Percentiles rank a stretch among this genome's conserved stretches.
Evolutionary conservation across 345 rosid genomes (phyloP).

Genomic region (Cardiospermum halicacabum): DNA sequence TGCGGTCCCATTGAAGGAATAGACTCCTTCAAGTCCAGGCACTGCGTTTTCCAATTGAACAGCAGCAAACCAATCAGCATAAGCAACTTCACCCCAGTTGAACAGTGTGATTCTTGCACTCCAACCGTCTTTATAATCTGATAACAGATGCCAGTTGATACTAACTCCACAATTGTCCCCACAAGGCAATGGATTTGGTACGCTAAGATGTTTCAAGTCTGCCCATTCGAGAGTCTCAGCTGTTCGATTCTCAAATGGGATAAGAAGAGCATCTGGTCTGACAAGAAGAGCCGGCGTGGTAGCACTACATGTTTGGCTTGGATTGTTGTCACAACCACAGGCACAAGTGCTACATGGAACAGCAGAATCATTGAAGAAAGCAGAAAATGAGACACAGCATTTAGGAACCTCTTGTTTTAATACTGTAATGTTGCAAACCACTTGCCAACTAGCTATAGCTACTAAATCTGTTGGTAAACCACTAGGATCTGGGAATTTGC

Average conservation of each 20-base stretch:
- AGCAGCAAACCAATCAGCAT: constrained; percentile 84
- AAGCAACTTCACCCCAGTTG: constrained; percentile 75
- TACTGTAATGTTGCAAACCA: constrained; percentile 79
- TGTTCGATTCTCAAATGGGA: constrained; percentile 83
- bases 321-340: constrained; percentile 64
- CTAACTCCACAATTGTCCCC: constrained; percentile 85
- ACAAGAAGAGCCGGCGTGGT: constrained; percentile 63
- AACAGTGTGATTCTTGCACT: constrained; percentile 75
- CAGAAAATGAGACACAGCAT: constrained; percentile 86
- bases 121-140: constrained; percentile 77
- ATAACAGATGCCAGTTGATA: constrained; percentile 77
- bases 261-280: constrained; percentile 65
- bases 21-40: constrained; percentile 64
- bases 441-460: constrained; percentile 87
- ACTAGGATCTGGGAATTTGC: constrained; percentile 58
- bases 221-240: constrained; percentile 57
- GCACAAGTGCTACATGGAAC: constrained; percentile 84
- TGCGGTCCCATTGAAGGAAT: constrained; percentile 65
- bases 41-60: constrained; percentile 59
- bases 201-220: constrained; percentile 32
- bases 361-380: constrained; percentile 78
- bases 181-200: constrained; percentile 79
- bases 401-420: constrained; percentile 54
- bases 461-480: constrained; percentile 60
- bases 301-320: constrained; percentile 56